Percentiles rank a stretch among this genome's conserved stretches.
Evolutionary conservation across 2,329 filamentous ascomycete genomes (phyloP).

Genomic region (Paraphaeosphaeria sporulosa): DNA sequence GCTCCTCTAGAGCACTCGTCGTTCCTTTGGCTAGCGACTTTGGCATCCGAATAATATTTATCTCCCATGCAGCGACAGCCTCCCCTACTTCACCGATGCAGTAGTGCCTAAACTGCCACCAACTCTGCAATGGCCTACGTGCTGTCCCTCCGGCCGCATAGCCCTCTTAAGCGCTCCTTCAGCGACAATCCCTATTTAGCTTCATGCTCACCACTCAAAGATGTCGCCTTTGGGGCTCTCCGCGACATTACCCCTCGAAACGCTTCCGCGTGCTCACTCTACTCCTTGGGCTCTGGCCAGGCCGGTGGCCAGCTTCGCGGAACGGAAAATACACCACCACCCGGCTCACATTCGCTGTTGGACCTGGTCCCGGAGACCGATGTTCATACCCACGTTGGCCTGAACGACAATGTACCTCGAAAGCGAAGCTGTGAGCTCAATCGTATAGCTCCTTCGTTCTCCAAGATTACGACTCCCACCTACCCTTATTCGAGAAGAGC

Average conservation of each 20-base stretch:
- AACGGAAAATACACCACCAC: conserved; percentile 45
- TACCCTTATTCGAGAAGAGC: conserved; percentile 22
- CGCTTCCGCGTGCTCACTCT: conserved; percentile 46
- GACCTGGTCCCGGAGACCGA: conserved; percentile 37
- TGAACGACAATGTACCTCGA: conserved; percentile 25
- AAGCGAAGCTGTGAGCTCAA: conserved; percentile 31
- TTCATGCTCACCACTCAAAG: conserved; percentile 42
- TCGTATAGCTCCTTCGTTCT: conserved; percentile 28
- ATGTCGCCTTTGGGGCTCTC: conserved; percentile 34
- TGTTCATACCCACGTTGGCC: conserved; percentile 9
- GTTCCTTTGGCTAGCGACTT: conserved; percentile 39
- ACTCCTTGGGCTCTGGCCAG: conserved; percentile 36
- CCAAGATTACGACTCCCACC: conserved; percentile 19
- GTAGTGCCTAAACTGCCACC: conserved; percentile 28
- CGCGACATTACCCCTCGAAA: conserved; percentile 40
- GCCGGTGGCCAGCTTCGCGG: conserved; percentile 32
- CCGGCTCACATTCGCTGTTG: conserved; percentile 43
- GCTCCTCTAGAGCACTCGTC: conserved; percentile 26
- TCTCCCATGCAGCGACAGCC: conserved; percentile 44
- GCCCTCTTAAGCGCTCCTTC: conserved; percentile 52
- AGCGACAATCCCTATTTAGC: conserved; percentile 49
- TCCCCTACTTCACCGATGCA: conserved; percentile 28
- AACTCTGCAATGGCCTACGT: conserved; percentile 47
- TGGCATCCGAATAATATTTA: conserved; percentile 46
- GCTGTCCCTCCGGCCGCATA: conserved; percentile 49